phyloP scores from a whole-genome alignment of 148 eudicot genomes.

The Fagopyrum homotropicum region DNA sequence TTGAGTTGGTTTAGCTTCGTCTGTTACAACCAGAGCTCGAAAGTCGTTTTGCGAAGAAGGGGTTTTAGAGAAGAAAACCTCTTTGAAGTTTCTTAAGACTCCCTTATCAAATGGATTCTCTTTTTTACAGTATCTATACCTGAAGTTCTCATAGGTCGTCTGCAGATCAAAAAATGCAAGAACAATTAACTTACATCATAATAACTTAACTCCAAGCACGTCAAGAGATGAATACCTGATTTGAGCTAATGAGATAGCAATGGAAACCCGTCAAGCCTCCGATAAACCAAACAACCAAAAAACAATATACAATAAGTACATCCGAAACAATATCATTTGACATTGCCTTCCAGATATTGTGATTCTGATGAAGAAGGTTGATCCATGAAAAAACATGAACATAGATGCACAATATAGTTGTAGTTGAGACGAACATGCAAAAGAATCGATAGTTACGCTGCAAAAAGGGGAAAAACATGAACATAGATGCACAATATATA shows the following conservation, averaged over 20 bases:
- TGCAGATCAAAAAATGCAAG: slow-evolving; percentile 25
- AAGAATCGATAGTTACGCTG: slow-evolving; percentile 92
- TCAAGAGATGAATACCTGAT: slow-evolving; percentile 49
- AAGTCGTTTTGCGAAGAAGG: slow-evolving; percentile 58
- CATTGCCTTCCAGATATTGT: slow-evolving; percentile 42
- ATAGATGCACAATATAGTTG: slow-evolving; percentile 72
- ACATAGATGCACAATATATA: too few relatives aligned
- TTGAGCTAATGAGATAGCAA: slow-evolving; percentile 68
- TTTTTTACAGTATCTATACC: slow-evolving; percentile 73
- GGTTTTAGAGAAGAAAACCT: slow-evolving; percentile 52
- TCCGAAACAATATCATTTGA: slow-evolving; percentile 56
- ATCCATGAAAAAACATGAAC: slow-evolving; percentile 72
- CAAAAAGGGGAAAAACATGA: slow-evolving; percentile 16
- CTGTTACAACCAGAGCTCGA: slow-evolving; percentile 45
- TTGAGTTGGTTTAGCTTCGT: slow-evolving; percentile 28
- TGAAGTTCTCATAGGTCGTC: slow-evolving; percentile 95
- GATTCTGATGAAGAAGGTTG: slow-evolving; percentile 31
- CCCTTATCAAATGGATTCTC: slow-evolving; percentile 78
- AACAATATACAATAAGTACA: slow-evolving; percentile 65
- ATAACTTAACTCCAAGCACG: background rate
- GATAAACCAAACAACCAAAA: slow-evolving; percentile 83
- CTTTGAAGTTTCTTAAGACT: slow-evolving; percentile 40
- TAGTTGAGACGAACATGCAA: slow-evolving; percentile 65
- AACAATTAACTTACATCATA: background rate
- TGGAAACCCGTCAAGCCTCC: slow-evolving; percentile 84